A percentile compares a stretch with the other conserved stretches of the same genome.
phyloP scores from a whole-genome alignment of 1,139 yeast species.

The Hyphopichia burtonii region DNA sequence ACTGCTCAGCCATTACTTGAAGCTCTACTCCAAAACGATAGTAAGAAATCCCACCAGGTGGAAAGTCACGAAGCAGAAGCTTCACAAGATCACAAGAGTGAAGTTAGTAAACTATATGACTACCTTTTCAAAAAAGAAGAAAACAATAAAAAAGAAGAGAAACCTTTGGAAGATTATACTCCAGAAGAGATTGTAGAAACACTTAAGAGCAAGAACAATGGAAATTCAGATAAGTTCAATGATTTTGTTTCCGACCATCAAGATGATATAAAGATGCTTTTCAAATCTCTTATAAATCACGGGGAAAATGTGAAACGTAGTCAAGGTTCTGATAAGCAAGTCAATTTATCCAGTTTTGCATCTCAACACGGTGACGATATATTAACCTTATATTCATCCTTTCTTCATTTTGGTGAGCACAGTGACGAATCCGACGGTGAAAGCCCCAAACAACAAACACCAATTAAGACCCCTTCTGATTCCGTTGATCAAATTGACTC shows the following conservation, averaged over 20 bases:
- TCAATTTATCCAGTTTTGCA: neutral
- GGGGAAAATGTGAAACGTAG: neutral
- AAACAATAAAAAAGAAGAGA: neutral
- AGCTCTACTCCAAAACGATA: neutral
- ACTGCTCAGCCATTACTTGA: constrained; percentile 1
- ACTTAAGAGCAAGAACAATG: neutral
- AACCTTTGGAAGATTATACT: neutral
- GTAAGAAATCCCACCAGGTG: neutral
- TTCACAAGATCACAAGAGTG: neutral
- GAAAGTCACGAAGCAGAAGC: neutral
- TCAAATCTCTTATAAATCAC: constrained; percentile 1
- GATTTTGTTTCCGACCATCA: neutral
- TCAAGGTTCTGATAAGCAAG: neutral
- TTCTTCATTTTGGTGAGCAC: neutral
- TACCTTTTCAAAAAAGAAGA: neutral
- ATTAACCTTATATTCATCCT: neutral
- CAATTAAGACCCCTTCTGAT: neutral
- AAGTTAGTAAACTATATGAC: neutral
- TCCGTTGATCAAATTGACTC: neutral
- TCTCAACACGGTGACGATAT: constrained; percentile 1
- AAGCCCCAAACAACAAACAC: neutral
- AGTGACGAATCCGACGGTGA: neutral
- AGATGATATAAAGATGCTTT: constrained; percentile 2
- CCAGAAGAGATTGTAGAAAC: neutral
- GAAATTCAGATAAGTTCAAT: constrained; percentile 1